Evolutionary conservation across 768 basidiomycete species (phyloP).

Genomic region (Bullera alba): DNA sequence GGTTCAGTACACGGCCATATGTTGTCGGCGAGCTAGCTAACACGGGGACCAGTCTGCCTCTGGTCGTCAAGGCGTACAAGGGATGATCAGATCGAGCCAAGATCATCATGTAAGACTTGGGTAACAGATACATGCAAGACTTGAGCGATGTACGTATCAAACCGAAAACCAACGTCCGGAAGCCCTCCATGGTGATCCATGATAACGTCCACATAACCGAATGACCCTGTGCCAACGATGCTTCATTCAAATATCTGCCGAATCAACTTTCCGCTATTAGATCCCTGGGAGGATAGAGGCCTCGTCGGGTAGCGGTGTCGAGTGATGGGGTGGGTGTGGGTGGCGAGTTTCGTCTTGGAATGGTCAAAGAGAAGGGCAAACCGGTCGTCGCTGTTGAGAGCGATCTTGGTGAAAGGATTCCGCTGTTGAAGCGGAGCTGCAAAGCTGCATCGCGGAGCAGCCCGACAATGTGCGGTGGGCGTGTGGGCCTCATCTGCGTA

Average conservation of each 20-base stretch:
- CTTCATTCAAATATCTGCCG: constrained; percentile 65
- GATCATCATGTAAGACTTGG: no score
- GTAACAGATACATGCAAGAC: no score
- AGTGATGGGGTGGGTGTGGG: background rate
- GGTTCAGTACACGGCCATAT: constrained; percentile 25
- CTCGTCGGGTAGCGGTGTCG: constrained; percentile 20
- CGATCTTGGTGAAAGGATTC: no score
- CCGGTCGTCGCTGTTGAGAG: no score
- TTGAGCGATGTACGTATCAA: constrained; percentile 67
- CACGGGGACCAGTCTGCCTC: constrained; percentile 17
- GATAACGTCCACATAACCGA: constrained; percentile 67
- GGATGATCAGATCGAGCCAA: constrained; percentile 2
- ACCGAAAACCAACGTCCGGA: constrained; percentile 58
- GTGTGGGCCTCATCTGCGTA: no score
- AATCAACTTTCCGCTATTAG: constrained; percentile 73
- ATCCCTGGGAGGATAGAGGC: constrained; percentile 67
- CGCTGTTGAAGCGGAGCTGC: no score
- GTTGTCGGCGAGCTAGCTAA: constrained; percentile 7
- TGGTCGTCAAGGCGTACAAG: constrained; percentile 15
- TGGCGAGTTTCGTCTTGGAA: no score
- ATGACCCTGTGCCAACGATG: constrained; percentile 66
- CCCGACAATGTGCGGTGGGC: no score
- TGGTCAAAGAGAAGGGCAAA: no score
- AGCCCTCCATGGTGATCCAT: constrained; percentile 59
- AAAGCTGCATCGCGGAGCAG: no score